Evolutionary conservation across 2,329 filamentous ascomycete species (phyloP).

Genomic region (Pezicula rhizophila): DNA sequence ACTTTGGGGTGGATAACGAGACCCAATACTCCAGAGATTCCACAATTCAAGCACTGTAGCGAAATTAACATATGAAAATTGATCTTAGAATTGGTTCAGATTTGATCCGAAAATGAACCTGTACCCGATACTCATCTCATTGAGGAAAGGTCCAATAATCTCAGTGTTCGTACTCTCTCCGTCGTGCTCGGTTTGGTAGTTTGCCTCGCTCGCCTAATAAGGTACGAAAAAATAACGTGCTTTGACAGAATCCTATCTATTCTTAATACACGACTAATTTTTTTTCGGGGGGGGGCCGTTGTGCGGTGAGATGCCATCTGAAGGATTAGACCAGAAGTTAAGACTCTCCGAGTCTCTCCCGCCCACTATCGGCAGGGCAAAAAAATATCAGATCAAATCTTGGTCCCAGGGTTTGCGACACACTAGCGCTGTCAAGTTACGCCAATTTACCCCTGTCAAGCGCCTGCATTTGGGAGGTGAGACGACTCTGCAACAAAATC

Average conservation of each 20-base stretch:
- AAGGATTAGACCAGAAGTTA: neutral
- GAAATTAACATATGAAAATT: too few species aligned
- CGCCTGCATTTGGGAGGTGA: conserved; percentile 14
- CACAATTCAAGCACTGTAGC: neutral
- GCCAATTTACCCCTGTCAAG: conserved; percentile 7
- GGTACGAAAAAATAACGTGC: too few species aligned
- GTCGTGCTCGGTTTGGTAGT: too few species aligned
- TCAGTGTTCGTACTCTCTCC: neutral
- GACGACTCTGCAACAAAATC: conserved; percentile 22
- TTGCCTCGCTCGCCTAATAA: too few species aligned
- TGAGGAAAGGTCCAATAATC: too few species aligned
- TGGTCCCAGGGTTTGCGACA: conserved; percentile 10
- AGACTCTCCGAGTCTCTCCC: neutral
- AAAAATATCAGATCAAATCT: conserved; percentile 9
- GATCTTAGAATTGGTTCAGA: too few species aligned
- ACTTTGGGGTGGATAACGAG: neutral
- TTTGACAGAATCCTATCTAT: too few species aligned
- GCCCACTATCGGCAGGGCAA: neutral
- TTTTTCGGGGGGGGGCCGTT: too few species aligned
- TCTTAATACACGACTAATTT: neutral
- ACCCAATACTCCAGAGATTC: neutral
- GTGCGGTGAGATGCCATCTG: neutral
- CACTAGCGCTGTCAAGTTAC: conserved; percentile 10
- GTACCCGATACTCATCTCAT: too few species aligned
- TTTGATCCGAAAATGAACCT: too few species aligned